Evolutionary conservation across 2,329 filamentous ascomycete genomes (phyloP).

Genomic region (Sporothrix dimorphospora): DNA sequence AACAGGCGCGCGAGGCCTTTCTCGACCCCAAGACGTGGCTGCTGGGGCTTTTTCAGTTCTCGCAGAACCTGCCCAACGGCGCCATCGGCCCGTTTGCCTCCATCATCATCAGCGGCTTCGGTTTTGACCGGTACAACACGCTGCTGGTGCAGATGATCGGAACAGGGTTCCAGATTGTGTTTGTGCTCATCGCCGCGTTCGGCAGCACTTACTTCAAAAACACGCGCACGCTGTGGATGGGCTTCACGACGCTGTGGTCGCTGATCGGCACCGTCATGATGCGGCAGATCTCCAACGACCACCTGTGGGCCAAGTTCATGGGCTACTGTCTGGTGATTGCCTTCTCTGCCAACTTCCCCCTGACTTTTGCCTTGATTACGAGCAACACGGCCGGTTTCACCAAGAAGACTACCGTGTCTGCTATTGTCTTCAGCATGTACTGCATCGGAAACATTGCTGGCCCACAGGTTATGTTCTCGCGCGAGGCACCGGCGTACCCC

Average conservation of each 20-base stretch:
- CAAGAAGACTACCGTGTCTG: background rate
- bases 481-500: background rate
- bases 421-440: constrained; percentile 14
- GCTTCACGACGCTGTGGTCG: background rate
- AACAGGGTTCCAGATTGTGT: background rate
- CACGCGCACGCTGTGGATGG: constrained; percentile 2
- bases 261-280: background rate
- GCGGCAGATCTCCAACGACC: background rate
- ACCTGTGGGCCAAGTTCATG: background rate
- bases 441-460: constrained; percentile 8
- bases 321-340: background rate
- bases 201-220: background rate
- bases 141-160: background rate
- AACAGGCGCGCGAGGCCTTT: constrained; percentile 12
- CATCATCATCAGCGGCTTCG: constrained; percentile 10
- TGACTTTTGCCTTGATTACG: background rate
- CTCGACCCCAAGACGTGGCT: constrained; percentile 17
- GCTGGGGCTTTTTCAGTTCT: constrained; percentile 2
- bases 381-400: constrained; percentile 6
- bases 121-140: background rate
- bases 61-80: constrained; percentile 16
- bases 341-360: background rate
- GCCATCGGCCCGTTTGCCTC: constrained; percentile 14
- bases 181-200: background rate
- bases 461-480: constrained; percentile 10